Percentiles rank a stretch among this genome's conserved stretches.
Evolutionary conservation across 495 filamentous ascomycete genomes (phyloP).

Genomic region (Hypomontagnella monticulosa): DNA sequence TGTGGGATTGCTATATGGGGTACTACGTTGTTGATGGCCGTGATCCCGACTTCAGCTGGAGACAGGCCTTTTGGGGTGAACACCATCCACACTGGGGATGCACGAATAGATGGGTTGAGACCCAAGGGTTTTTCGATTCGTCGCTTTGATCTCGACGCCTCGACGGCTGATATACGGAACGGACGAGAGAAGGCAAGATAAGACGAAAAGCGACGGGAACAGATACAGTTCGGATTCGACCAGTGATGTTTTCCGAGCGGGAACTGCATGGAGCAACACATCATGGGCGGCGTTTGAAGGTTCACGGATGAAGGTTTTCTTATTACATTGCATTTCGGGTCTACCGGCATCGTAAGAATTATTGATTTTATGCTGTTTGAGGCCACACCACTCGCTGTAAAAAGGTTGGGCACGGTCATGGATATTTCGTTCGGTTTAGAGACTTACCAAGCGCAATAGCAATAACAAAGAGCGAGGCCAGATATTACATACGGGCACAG

Average conservation of each 20-base stretch:
- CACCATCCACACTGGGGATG: too few species aligned
- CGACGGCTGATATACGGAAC: neutral
- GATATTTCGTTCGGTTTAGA: slow-evolving; percentile 9
- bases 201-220: neutral
- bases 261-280: slow-evolving; percentile 19
- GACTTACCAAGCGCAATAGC: slow-evolving; percentile 4
- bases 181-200: neutral
- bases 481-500: neutral
- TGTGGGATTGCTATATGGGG: slow-evolving; percentile 38
- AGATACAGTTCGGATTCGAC: neutral
- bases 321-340: slow-evolving; percentile 29
- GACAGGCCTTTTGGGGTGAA: neutral
- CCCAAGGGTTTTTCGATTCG: neutral
- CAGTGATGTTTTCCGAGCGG: neutral
- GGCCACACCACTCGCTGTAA: slow-evolving; percentile 7
- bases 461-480: slow-evolving; percentile 3
- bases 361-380: neutral
- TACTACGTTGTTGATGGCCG: slow-evolving; percentile 8
- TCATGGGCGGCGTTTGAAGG: slow-evolving; percentile 24
- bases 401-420: slow-evolving; percentile 7
- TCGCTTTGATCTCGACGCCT: neutral
- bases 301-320: neutral
- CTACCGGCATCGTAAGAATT: slow-evolving; percentile 14
- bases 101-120: neutral
- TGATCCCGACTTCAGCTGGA: neutral